A percentile compares a stretch with the other conserved stretches of the same genome.
Evolutionary conservation across 495 filamentous ascomycete species (phyloP).

Genomic region (Pyrenula massariospora): DNA sequence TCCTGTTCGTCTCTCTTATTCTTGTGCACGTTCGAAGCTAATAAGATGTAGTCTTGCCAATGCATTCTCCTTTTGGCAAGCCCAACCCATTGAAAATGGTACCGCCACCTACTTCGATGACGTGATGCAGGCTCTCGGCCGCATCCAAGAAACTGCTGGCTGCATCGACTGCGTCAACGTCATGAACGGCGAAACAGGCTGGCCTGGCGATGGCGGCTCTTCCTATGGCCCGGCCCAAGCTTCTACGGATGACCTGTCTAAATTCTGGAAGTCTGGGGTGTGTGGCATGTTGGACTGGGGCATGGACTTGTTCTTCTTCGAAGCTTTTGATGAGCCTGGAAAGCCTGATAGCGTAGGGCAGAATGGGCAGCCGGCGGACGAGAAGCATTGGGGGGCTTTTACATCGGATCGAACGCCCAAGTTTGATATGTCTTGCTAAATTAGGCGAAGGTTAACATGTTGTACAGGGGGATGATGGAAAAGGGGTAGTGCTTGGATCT

Average conservation of each 20-base stretch:
- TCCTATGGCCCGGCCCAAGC: conserved; percentile 55
- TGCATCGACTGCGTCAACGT: conserved; percentile 44
- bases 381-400: conserved; percentile 72
- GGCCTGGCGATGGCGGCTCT: conserved; percentile 51
- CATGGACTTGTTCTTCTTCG: conserved; percentile 71
- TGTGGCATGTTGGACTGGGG: conserved; percentile 64
- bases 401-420: conserved; percentile 49
- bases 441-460: background rate
- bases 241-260: conserved; percentile 43
- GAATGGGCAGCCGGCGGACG: conserved; percentile 52
- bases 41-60: conserved; percentile 45
- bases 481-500: background rate
- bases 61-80: conserved; percentile 83
- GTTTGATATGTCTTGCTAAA: conserved; percentile 48
- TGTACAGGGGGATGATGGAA: background rate
- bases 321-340: conserved; percentile 74
- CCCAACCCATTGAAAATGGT: conserved; percentile 47
- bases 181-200: conserved; percentile 70
- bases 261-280: conserved; percentile 55
- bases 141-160: conserved; percentile 52
- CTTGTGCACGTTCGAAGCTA: background rate
- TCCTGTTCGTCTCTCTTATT: conserved; percentile 36
- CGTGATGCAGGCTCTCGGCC: conserved; percentile 56
- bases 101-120: conserved; percentile 64
- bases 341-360: conserved; percentile 62